Conservation (phyloP, 2,329 filamentous ascomycete genomes). For the Blumeria graminis region DNA sequence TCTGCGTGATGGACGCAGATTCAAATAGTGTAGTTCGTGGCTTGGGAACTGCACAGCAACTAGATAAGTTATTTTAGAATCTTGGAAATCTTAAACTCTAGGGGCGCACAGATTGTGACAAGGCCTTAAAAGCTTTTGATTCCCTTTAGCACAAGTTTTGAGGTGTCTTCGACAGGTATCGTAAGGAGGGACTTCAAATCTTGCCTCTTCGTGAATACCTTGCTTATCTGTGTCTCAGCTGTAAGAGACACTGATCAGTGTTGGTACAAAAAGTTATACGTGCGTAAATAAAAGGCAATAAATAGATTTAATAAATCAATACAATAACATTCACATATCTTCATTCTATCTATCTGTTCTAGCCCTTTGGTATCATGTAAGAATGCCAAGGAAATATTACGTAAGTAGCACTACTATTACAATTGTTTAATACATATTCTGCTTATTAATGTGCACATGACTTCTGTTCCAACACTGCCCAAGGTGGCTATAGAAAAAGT, state of each 20-base stretch:
- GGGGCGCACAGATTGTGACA: not conserved
- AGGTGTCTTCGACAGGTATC: not conserved
- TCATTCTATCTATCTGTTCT: no score
- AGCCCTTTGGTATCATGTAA: no score
- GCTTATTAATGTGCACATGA: no score
- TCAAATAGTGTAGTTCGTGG: not conserved
- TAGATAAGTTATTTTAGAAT: not conserved
- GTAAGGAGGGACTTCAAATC: slow-evolving; percentile 1
- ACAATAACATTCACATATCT: no score
- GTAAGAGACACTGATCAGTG: slow-evolving; percentile 1
- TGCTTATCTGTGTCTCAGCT: slow-evolving; percentile 1
- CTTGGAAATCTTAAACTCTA: not conserved
- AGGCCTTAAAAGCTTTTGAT: not conserved
- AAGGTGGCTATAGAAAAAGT: not conserved
- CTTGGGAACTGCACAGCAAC: not conserved
- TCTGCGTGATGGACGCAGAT: not conserved
- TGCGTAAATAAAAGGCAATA: no score
- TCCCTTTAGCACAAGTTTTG: not conserved
- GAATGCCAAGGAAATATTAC: no score
- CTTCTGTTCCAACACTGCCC: no score
- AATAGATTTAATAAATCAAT: no score
- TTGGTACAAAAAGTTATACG: not conserved
- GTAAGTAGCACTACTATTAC: no score
- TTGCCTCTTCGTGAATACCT: slow-evolving; percentile 1
- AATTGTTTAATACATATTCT: no score